A percentile compares a stretch with the other conserved stretches of the same genome.
Evolutionary conservation across 1,139 yeast species (phyloP).

Genomic region (Ashbya aceris): DNA sequence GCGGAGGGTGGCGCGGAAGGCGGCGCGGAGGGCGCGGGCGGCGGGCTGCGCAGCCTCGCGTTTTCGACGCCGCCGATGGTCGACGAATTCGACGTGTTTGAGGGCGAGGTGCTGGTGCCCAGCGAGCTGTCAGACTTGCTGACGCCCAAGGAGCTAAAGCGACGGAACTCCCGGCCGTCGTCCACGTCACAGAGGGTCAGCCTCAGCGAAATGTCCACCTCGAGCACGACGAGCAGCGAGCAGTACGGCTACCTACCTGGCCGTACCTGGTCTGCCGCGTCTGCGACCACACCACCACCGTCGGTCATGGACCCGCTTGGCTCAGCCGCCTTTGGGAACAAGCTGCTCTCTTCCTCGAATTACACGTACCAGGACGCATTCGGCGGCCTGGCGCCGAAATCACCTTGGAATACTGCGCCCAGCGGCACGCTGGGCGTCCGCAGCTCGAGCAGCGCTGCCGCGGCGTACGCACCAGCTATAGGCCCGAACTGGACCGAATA

Average conservation of each 20-base stretch:
- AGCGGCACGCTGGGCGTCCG: background rate
- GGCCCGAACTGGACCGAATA: slow-evolving; percentile 4
- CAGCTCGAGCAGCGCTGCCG: background rate
- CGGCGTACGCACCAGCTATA: slow-evolving; percentile 4
- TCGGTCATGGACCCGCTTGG: slow-evolving; percentile 6
- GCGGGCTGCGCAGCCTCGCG: background rate
- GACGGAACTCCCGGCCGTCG: slow-evolving; percentile 14
- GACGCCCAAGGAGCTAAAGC: slow-evolving; percentile 15
- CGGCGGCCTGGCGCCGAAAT: background rate
- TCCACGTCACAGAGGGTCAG: slow-evolving; percentile 9
- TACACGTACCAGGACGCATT: background rate
- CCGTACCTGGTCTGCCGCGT: background rate
- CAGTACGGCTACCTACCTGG: background rate
- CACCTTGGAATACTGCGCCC: background rate
- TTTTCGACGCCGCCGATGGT: slow-evolving; percentile 2
- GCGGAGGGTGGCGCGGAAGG: background rate
- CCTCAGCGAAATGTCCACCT: slow-evolving; percentile 5
- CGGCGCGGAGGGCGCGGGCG: background rate
- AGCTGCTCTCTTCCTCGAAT: background rate
- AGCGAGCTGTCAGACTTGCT: slow-evolving; percentile 17
- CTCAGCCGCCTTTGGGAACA: background rate
- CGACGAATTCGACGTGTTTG: slow-evolving; percentile 5
- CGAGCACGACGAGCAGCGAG: slow-evolving; percentile 4
- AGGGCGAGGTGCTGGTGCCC: slow-evolving; percentile 16
- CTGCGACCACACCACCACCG: slow-evolving; percentile 3